Evolutionary conservation across 2,329 filamentous ascomycete species (phyloP), one percentile per base, ranked within the genome.

Genomic region (Arthrobotrys conoides): DNA sequence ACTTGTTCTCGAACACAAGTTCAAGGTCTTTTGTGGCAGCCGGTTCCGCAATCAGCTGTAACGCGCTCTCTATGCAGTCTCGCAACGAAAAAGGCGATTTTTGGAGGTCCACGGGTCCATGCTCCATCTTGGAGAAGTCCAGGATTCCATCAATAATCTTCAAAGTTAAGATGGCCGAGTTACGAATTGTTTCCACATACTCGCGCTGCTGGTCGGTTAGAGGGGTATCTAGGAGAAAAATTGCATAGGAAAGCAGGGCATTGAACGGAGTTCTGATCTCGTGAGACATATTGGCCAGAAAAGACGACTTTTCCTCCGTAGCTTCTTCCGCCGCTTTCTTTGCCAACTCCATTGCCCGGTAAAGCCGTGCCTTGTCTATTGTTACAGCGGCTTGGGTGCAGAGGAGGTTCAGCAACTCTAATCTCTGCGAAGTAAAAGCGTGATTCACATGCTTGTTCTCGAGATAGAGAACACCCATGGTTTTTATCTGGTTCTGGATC

Each of bases 181-280:
- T 88, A 80, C 89, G 86, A 69, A 91, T 88, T 55, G 90, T 88
- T 48, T 85, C 85, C 0, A 88, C 86, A 49, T 87, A 87, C 71
- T 91, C 89, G 22, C 86, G 85, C 82, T 91, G 89, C 49, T 88
- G 86, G 0, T 85, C 82, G 5, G 85, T 85, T n/a, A 91, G 83
- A 0, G 83, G 81, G 0, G 88, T 89, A 79, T 89, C 88, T 20
- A 87, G 84, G 3, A 91, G 85, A 79, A 91, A 86, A 14, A 87
- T 86, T 73, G 88, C 85, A n/a, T 89, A 89, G 16, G 88, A 86
- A 22, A 90, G 84, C 86, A 91, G 88, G 41, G 88, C 89, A 80
- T 90, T 89, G 87, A 91, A 90, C 0, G 89, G 89, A 0, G 89
- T 91, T 49, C 89, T 86, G 70, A 91, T 89, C 82, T 91, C 89